A percentile compares a stretch with the other conserved stretches of the same genome.
These are phyloP conservation scores for Xylariaceae sp. DNA, from an alignment of 2,329 filamentous ascomycete genomes.

Conservation along the genomic window DNA sequence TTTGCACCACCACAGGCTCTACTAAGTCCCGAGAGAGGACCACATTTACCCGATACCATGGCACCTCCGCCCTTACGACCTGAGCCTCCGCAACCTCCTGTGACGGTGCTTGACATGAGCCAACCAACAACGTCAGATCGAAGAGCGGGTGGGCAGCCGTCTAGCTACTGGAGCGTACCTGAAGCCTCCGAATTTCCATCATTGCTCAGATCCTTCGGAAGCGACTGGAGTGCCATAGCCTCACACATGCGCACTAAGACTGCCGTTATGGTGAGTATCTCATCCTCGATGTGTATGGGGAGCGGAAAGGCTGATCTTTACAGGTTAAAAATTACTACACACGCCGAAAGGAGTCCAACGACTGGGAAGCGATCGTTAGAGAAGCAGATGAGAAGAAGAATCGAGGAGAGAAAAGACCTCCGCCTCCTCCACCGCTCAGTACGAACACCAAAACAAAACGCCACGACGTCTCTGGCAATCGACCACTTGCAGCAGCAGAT, in stretches of 20 bases:
- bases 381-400: constrained; percentile 56
- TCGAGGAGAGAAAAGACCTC: constrained; percentile 55
- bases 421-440: constrained; percentile 56
- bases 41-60: constrained; percentile 44
- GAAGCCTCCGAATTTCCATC: constrained; percentile 74
- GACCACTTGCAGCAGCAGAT: constrained; percentile 50
- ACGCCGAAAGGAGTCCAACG: constrained; percentile 59
- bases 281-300: neutral
- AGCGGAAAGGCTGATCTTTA: constrained; percentile 20
- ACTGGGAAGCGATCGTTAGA: constrained; percentile 57
- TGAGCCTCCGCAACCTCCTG: constrained; percentile 47
- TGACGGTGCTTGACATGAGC: constrained; percentile 49
- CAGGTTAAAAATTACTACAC: constrained; percentile 68
- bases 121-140: constrained; percentile 44
- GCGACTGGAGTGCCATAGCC: constrained; percentile 73
- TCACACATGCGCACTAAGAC: constrained; percentile 80
- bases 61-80: constrained; percentile 54
- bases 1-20: constrained; percentile 27
- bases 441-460: constrained; percentile 48
- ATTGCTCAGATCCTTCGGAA: constrained; percentile 70
- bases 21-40: constrained; percentile 23
- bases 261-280: constrained; percentile 68
- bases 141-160: constrained; percentile 56
- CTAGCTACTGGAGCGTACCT: constrained; percentile 84
- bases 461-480: constrained; percentile 39